Base-by-base conservation (phyloP, 129 eudicot species). In the Artemisia annua region DNA sequence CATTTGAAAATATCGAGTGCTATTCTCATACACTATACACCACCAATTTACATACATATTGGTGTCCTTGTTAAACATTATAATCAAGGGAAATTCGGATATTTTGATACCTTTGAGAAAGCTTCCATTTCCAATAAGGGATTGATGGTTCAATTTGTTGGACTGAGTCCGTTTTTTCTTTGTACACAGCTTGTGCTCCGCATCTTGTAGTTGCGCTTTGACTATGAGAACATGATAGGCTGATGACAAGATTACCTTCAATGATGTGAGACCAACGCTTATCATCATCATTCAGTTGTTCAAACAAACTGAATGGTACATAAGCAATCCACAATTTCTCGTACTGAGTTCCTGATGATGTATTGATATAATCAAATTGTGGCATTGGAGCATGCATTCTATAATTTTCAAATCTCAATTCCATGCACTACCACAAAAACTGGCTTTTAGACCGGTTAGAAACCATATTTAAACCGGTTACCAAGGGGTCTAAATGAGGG, bases 201-300 rank as follows among this genome's bases (percentile, higher is more conserved):
- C 69, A 64, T 64, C 51, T 39, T 32, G 30, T 22, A 22, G 32
- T 49, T 30, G 50, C 20, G 14, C 13, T 16, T 2, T 14, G 11
- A 15, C 68, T 15, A n/a, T 49, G 22, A 5, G 8, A 15, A 15
- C 16, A 63, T 12, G 39, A 30, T 35, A 63, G 20, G n/a, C 18
- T 61, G 11, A 61, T 61, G 2, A 63, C 49, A 59, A 59, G 68
- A 32, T 63, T 35, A 35, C 68, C 68, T 63, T 39, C 60, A 15
- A 11, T 61, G 19, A 39, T 64, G 44, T 15, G 6, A 28, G 69
- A 64, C 52, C 32, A n/a, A 35, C 16, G 8, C 3, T 50, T 11
- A 2, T 50, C 43, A 5, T 4, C 24, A 63, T 30, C 20, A 15
- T 2, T 15, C 67, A 15, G 30, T 0, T 63, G 4, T 13, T 63